Evolutionary conservation across 352 stramenopile genomes (phyloP), one percentile per base, ranked within the genome.

Genomic region (Aphanomyces stellatus): DNA sequence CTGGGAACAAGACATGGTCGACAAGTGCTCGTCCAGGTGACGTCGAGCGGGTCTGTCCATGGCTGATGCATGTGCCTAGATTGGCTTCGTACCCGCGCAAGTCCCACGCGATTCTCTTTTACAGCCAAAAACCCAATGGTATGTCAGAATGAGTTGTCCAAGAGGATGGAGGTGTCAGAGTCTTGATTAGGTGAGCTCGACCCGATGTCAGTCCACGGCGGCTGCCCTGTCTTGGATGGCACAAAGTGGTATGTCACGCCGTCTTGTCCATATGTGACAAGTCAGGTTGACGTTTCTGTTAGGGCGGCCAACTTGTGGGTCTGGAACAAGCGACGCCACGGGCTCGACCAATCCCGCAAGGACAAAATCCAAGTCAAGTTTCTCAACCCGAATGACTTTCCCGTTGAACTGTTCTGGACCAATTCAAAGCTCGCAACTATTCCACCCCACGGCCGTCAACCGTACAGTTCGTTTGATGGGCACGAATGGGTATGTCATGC

Each of bases 81-180:
- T 72, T 93, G 40, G 82, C 82, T 15, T 79, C 79, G 59, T 91
- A 91, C 71, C 85, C 85, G 11, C 79, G 73, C 59, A 94, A 94
- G 66, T 92, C 89, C 28, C 87, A 96, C 57, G 95, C 96, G 2
- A 79, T 99, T n/a, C 74, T 99, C 6, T 99, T 99, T 80, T 99
- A 99, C 84, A 97, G 81, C 62, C 96, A 99, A 69, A 87, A 96
- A 59, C 90, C 95, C 1, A 97, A 98, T 79, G 97, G 90, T 34
- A n/a, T n/a, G n/a, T n/a, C n/a, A 63, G 42, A 42, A 10, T 46
- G 19, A 55, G 11, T 61, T 62, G 61, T n/a, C 11, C 8, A 65
- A 10, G 60, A 55, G 7, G 48, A 61, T 61, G n/a, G 30, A 56
- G 27, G n/a, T n/a, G n/a, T n/a, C n/a, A n/a, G 42, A 53, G 17